phyloP scores from a whole-genome alignment of 2,329 filamentous ascomycete species.

The Purpureocillium takamizusanense region DNA sequence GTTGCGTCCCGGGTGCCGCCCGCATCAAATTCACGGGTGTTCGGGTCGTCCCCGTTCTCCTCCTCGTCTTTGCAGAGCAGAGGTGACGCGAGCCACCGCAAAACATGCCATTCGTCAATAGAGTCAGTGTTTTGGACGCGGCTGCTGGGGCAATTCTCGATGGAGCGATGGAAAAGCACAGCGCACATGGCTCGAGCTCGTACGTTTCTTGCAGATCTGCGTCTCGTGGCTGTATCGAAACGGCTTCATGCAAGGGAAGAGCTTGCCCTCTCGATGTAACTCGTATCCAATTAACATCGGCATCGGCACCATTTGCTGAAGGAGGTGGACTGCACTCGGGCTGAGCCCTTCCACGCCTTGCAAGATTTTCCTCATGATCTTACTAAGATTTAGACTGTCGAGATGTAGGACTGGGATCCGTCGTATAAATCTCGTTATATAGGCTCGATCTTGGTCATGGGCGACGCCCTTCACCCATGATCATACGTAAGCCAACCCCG shows the following conservation, averaged over 20 bases:
- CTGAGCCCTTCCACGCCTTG: constrained; percentile 37
- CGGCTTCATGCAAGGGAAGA: constrained; percentile 23
- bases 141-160: too few species aligned
- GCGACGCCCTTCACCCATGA: constrained; percentile 50
- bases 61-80: too few species aligned
- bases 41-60: too few species aligned
- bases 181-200: constrained; percentile 3
- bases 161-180: too few species aligned
- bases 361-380: constrained; percentile 30
- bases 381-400: constrained; percentile 33
- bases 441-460: constrained; percentile 36
- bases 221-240: constrained; percentile 38
- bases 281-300: constrained; percentile 26
- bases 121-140: too few species aligned
- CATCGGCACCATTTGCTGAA: constrained; percentile 34
- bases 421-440: constrained; percentile 22
- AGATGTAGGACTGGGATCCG: constrained; percentile 39
- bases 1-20: too few species aligned
- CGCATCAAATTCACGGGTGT: too few species aligned
- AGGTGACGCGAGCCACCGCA: too few species aligned
- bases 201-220: constrained; percentile 40
- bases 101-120: too few species aligned
- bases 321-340: constrained; percentile 33
- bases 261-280: constrained; percentile 26
- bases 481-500: constrained; percentile 47